Evolutionary conservation across 2,329 filamentous ascomycete genomes (phyloP), one percentile per base, ranked within the genome.

Genomic region (Botryotinia narcissicola): DNA sequence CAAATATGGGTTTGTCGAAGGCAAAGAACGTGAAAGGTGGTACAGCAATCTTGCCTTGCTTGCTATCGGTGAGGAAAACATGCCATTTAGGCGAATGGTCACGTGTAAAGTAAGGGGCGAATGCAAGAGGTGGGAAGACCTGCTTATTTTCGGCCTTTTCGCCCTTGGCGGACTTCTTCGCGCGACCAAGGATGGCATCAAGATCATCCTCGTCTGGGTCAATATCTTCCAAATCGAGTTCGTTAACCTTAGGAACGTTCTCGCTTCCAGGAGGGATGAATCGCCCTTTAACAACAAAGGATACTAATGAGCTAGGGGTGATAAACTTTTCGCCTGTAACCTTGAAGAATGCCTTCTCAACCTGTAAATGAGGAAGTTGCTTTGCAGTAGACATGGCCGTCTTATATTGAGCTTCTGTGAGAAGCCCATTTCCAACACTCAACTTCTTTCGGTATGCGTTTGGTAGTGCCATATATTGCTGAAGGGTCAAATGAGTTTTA

Each of bases 261-360:
- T 88, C 87, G 76, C 89, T 91, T 63, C 95, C 95, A 6, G 96
- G 95, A 9, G 96, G 96, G 66, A 98, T 91, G 80, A 98, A 92
- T 73, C 96, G 94, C 46, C 93, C 94, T 86, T 99, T 99, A 81
- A 99, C 90, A 70, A 99, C 94, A 44, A 99, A 91, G 75, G 95
- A 95, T 35, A 98, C 95, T 54, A 99, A 88, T 73, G 94, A 97
- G 74, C 92, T 93, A 10, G 96, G 95, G 46, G 95, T 97, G 80
- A 99, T 93, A 82, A 92, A 92, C 77, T 92, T 93, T 84, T 99
- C 97, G 81, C 96, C 96, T 70, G 94, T 91, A 63, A 99, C 97
- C 86, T 99, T 99, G 90, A 99, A 99, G 84, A 97, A 99, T 12
- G 94, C 93, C 84, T 94, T 97, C 80, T 94, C 93, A 18, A 99